phyloP scores from a whole-genome alignment of 2,329 filamentous ascomycete genomes.

The Rhinocladiella mackenziei region DNA sequence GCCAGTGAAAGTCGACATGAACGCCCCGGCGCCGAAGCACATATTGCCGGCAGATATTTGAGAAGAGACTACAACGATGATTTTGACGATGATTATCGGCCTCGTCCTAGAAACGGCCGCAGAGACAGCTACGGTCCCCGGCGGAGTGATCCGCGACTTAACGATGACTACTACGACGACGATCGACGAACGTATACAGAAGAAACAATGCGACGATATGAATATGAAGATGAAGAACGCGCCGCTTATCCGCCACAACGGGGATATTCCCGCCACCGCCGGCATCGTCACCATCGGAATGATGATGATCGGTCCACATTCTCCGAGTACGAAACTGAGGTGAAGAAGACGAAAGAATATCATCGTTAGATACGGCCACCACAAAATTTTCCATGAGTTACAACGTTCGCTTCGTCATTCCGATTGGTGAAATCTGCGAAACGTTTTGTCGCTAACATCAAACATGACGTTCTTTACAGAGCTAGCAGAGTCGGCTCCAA shows the following conservation, averaged over 20 bases:
- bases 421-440: too few relatives aligned
- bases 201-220: slow-evolving; percentile 22
- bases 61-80: slow-evolving; percentile 13
- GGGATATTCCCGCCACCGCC: slow-evolving; percentile 5
- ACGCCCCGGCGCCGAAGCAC: slow-evolving; percentile 25
- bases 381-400: neutral
- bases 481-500: too few relatives aligned
- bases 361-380: slow-evolving; percentile 8
- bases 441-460: too few relatives aligned
- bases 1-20: slow-evolving; percentile 25
- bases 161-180: slow-evolving; percentile 27
- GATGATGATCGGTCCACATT: slow-evolving; percentile 19
- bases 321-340: slow-evolving; percentile 14
- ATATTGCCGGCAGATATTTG: slow-evolving; percentile 23
- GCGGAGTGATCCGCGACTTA: slow-evolving; percentile 31
- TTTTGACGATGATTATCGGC: slow-evolving; percentile 9
- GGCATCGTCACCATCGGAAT: slow-evolving; percentile 13
- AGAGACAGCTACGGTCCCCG: slow-evolving; percentile 31
- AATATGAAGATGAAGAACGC: slow-evolving; percentile 20
- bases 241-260: slow-evolving; percentile 17
- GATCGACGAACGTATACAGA: slow-evolving; percentile 27
- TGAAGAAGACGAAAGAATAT: slow-evolving; percentile 15
- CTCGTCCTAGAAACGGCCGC: slow-evolving; percentile 31
- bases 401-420: too few relatives aligned
- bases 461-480: too few relatives aligned